phyloP scores from a whole-genome alignment of 169 alveolate species.

The Babesia caballi region DNA sequence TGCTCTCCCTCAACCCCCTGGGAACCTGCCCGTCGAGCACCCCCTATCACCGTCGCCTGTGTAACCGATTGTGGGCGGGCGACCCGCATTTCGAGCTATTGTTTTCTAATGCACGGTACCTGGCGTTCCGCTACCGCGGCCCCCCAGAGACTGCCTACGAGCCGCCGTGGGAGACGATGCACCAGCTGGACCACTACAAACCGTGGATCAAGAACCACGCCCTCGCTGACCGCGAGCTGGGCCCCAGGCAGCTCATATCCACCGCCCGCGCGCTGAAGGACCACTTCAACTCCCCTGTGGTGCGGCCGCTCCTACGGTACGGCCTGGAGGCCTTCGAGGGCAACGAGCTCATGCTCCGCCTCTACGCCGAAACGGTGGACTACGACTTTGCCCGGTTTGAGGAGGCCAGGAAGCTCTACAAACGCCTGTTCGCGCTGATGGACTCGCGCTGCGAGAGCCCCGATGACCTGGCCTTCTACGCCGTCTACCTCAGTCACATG shows the following conservation, averaged over 20 bases:
- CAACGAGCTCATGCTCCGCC: slow-evolving; percentile 19
- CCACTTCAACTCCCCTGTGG: slow-evolving; percentile 2
- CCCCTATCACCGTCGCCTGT: slow-evolving; percentile 14
- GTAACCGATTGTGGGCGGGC: slow-evolving; percentile 33
- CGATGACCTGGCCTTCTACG: slow-evolving; percentile 10
- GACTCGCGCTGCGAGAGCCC: slow-evolving; percentile 2
- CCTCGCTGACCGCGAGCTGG: not conserved
- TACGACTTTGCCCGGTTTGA: slow-evolving; percentile 25
- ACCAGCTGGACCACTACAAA: slow-evolving; percentile 20
- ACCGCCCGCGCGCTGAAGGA: slow-evolving; percentile 9
- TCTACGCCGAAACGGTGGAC: slow-evolving; percentile 44
- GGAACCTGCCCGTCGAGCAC: slow-evolving; percentile 20
- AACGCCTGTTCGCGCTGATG: not conserved
- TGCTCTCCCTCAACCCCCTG: slow-evolving; percentile 21
- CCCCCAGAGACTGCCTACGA: not conserved
- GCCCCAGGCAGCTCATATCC: slow-evolving; percentile 24
- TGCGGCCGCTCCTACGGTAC: not conserved
- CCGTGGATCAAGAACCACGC: slow-evolving; percentile 31
- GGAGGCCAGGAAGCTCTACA: slow-evolving; percentile 41
- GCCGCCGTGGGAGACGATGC: slow-evolving; percentile 7
- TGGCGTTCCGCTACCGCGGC: slow-evolving; percentile 12
- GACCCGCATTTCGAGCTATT: slow-evolving; percentile 18
- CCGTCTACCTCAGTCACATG: slow-evolving; percentile 15
- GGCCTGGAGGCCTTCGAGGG: slow-evolving; percentile 30
- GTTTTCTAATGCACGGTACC: slow-evolving; percentile 22